Base-by-base conservation (phyloP, 495 filamentous ascomycete species). In the Collariella sp. region DNA sequence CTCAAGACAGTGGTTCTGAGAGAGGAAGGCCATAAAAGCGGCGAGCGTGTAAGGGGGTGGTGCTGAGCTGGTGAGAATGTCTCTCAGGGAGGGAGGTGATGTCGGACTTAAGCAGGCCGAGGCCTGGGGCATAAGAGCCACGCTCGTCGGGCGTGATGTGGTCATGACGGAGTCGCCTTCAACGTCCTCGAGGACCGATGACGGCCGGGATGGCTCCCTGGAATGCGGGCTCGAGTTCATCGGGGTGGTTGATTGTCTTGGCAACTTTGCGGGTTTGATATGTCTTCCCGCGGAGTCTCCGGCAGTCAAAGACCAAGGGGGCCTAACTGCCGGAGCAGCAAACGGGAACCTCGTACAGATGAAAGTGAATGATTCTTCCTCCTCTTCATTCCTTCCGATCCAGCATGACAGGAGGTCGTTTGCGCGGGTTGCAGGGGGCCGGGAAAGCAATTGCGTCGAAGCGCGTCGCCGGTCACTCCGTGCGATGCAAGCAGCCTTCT, bases 11-110 rank as follows among this genome's bases (percentile, higher is more conserved):
- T 97, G 94, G 59, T 97, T 97, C 61, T 96, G 91, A 2, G 94
- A 96, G 22, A 97, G 80, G 65, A 93, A 99, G 47, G 91, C 93
- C 80, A 88, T 97, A 71, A 99, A 97, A 20, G 94, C 93, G 59
- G 81, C 81, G 16, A 97, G 79, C 2, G 91, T 96, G 76, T 91
- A 97, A 60, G 94, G 94, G 36, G 89, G 83, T 0, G 88, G 85
- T 49, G 94, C 87, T 20, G 81, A 81, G 64, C 96, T 90, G 36
- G 87, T 82, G 41, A 99, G 79, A 13, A 99, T 89, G 58, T 97
- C 91, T 45, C 84, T 74, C 45, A 99, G 72, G 29, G 88, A 87
- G 15, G 94, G 94, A 55, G 86, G 79, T 65, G 86, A 85, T 18
- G 83, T 55, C 29, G 62, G 42, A 43, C 43, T 43, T n/a, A 66